Evolutionary conservation across 169 alveolate genomes (phyloP).

Genomic region (Cryptosporidium sp.): DNA sequence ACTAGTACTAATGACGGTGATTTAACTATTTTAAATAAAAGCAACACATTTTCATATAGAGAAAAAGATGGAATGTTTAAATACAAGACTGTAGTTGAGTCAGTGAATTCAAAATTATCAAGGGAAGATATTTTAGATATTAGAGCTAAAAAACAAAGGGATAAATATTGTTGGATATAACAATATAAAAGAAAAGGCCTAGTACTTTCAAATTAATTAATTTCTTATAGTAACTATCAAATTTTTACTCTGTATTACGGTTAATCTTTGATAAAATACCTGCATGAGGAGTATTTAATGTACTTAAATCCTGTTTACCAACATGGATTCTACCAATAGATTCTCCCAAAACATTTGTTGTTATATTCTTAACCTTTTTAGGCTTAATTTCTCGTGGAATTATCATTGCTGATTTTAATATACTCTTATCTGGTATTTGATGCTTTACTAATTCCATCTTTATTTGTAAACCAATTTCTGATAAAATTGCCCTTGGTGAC

Average conservation of each 20-base stretch:
- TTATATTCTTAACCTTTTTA: constrained; percentile 34
- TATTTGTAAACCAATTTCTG: constrained; percentile 27
- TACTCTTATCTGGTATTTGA: constrained; percentile 24
- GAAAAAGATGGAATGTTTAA: constrained; percentile 80
- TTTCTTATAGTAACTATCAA: neutral
- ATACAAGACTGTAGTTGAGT: constrained; percentile 69
- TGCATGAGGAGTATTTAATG: constrained; percentile 68
- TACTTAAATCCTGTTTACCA: constrained; percentile 68
- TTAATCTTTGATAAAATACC: constrained; percentile 18
- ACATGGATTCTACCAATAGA: constrained; percentile 66
- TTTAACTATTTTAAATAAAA: constrained; percentile 15
- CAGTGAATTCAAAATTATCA: constrained; percentile 64
- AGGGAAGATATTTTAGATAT: constrained; percentile 81
- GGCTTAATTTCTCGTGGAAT: constrained; percentile 55
- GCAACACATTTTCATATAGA: constrained; percentile 64
- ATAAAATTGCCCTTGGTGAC: constrained; percentile 22
- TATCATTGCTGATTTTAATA: constrained; percentile 26
- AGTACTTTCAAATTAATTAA: neutral
- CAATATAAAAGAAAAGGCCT: neutral
- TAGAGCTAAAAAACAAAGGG: constrained; percentile 81
- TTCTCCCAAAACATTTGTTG: constrained; percentile 64
- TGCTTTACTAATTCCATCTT: constrained; percentile 52
- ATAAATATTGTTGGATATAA: constrained; percentile 84
- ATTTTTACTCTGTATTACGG: constrained; percentile 3
- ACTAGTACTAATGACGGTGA: constrained; percentile 36